These are phyloP conservation scores for Marasmius tenuissimus DNA, from an alignment of 1,284 basidiomycete genomes.

Conservation along the genomic window DNA sequence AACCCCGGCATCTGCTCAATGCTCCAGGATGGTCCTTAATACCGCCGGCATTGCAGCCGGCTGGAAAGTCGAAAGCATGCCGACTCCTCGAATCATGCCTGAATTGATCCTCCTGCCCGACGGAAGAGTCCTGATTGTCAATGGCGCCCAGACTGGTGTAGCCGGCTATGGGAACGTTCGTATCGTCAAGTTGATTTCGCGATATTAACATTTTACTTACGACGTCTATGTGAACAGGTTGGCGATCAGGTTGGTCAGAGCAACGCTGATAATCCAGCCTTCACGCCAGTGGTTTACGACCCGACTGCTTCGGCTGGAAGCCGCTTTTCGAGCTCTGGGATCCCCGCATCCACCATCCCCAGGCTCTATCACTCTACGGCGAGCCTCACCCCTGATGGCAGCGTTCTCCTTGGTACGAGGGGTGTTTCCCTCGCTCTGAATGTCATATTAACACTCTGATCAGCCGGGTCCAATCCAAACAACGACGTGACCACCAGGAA, in stretches of 20 bases:
- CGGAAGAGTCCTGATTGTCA: constrained; percentile 42
- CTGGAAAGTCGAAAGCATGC: constrained; percentile 31
- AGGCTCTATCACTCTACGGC: constrained; percentile 38
- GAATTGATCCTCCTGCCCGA: constrained; percentile 47
- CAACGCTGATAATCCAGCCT: constrained; percentile 40
- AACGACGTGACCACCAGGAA: constrained; percentile 51
- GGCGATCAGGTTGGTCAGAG: constrained; percentile 31
- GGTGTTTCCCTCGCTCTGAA: constrained; percentile 9
- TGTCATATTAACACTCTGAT: constrained; percentile 21
- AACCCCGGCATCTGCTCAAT: constrained; percentile 35
- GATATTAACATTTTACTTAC: constrained; percentile 20
- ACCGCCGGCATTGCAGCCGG: constrained; percentile 28
- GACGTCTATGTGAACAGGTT: constrained; percentile 32
- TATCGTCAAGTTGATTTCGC: constrained; percentile 3
- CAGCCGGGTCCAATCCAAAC: constrained; percentile 55
- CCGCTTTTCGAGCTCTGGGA: constrained; percentile 38
- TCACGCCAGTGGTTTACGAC: constrained; percentile 46
- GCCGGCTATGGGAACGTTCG: constrained; percentile 61
- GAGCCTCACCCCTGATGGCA: constrained; percentile 29
- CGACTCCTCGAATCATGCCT: constrained; percentile 34
- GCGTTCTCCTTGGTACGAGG: constrained; percentile 16
- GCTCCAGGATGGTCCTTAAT: constrained; percentile 33
- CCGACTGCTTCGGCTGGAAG: constrained; percentile 37
- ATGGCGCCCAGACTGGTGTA: constrained; percentile 44
- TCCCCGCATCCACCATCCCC: constrained; percentile 36